These are phyloP conservation scores for Malbranchea cinnamomea DNA, from an alignment of 2,329 filamentous ascomycete genomes.

Conservation along the genomic window DNA sequence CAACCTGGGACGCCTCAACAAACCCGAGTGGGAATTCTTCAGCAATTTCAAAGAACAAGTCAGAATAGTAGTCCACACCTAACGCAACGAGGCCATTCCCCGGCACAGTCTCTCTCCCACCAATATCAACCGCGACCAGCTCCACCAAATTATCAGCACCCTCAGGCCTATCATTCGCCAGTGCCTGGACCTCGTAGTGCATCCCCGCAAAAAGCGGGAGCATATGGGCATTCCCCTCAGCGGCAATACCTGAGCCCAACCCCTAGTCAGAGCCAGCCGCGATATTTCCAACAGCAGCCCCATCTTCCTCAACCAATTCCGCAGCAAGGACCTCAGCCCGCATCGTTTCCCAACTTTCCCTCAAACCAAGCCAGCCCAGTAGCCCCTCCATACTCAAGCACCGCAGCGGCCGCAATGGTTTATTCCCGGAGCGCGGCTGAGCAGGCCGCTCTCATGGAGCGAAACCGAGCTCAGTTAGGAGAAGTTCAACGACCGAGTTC, in stretches of 20 bases:
- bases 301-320: too few relatives aligned
- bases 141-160: constrained; percentile 17
- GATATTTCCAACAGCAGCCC: constrained; percentile 20
- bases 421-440: constrained; percentile 26
- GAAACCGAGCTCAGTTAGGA: constrained; percentile 23
- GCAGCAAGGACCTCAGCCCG: constrained; percentile 15
- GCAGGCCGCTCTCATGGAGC: constrained; percentile 25
- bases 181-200: constrained; percentile 15
- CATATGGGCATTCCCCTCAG: constrained; percentile 19
- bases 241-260: constrained; percentile 21
- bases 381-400: constrained; percentile 20
- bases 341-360: constrained; percentile 16
- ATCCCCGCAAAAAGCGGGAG: constrained; percentile 20
- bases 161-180: constrained; percentile 16
- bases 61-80: constrained; percentile 22
- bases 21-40: constrained; percentile 20
- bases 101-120: constrained; percentile 15
- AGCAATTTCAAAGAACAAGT: constrained; percentile 25
- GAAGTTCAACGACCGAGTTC: constrained; percentile 19
- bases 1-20: constrained; percentile 19
- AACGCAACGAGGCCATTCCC: constrained; percentile 16
- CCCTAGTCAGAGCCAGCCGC: constrained; percentile 14
- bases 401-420: constrained; percentile 18
- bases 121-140: constrained; percentile 11
- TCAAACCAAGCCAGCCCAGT: constrained; percentile 18